Percentiles rank a stretch among this genome's conserved stretches.
These are phyloP conservation scores for Mariannaea sp. DNA, from an alignment of 2,329 filamentous ascomycete species.

Conservation along the genomic window DNA sequence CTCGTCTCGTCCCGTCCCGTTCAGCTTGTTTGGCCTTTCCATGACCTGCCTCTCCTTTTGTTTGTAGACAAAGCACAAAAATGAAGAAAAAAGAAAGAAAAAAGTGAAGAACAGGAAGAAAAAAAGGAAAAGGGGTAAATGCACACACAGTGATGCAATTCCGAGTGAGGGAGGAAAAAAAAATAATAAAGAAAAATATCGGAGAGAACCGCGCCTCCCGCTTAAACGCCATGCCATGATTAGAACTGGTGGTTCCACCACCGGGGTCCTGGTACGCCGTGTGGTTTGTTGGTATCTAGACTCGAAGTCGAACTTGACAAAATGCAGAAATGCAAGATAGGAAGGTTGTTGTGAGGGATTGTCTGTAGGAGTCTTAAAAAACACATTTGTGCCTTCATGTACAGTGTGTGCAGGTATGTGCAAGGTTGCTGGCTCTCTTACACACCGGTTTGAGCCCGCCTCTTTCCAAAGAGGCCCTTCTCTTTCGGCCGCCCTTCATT, in stretches of 20 bases:
- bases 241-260: conserved; percentile 25
- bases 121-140: conserved; percentile 24
- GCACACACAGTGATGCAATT: conserved; percentile 33
- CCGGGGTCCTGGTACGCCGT: conserved; percentile 16
- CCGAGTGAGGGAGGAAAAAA: too few species aligned
- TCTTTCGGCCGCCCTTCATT: conserved; percentile 39
- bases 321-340: conserved; percentile 3
- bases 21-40: conserved; percentile 29
- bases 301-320: conserved; percentile 16
- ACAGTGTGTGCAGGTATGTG: not conserved
- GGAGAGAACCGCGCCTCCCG: conserved; percentile 32
- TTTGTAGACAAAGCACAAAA: conserved; percentile 13
- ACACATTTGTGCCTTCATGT: not conserved
- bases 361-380: conserved; percentile 1
- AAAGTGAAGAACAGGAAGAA: conserved; percentile 12
- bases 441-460: conserved; percentile 36
- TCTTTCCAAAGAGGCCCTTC: conserved; percentile 52
- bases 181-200: too few species aligned
- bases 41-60: conserved; percentile 26
- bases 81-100: conserved; percentile 15
- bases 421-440: conserved; percentile 6
- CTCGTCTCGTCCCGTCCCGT: too few species aligned
- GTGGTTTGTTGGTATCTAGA: conserved; percentile 24
- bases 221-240: conserved; percentile 38
- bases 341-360: conserved; percentile 1